Evolutionary conservation across 1,284 basidiomycete genomes (phyloP).

Genomic region (Ceratobasidium sp.): DNA sequence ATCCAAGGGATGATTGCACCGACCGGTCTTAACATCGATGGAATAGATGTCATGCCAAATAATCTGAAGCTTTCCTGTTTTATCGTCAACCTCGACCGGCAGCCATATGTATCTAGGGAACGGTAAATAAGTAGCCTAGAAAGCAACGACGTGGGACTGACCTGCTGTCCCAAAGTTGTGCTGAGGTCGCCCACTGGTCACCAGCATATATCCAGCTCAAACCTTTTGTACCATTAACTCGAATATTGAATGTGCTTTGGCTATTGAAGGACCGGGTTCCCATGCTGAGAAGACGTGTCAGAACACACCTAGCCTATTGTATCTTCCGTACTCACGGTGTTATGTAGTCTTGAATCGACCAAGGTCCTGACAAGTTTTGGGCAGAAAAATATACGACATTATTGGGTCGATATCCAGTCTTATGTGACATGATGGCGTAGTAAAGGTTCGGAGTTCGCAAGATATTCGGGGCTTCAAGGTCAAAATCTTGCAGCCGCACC

Average conservation of each 20-base stretch:
- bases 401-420: constrained; percentile 34
- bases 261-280: constrained; percentile 30
- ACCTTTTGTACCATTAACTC: constrained; percentile 24
- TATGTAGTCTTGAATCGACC: constrained; percentile 34
- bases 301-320: neutral
- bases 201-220: constrained; percentile 37
- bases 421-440: constrained; percentile 33
- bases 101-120: constrained; percentile 29
- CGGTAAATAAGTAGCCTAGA: neutral
- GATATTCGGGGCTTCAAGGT: constrained; percentile 34
- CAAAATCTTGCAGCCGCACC: neutral
- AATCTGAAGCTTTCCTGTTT: constrained; percentile 16
- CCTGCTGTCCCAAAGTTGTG: constrained; percentile 21
- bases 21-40: constrained; percentile 39
- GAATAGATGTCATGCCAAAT: constrained; percentile 30
- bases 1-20: neutral
- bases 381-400: constrained; percentile 28
- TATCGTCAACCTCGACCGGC: constrained; percentile 24
- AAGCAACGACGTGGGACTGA: neutral
- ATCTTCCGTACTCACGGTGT: constrained; percentile 2
- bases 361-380: constrained; percentile 25
- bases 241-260: constrained; percentile 31
- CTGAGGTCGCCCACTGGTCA: constrained; percentile 44
- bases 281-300: neutral
- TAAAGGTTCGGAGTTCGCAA: constrained; percentile 15